Evolutionary conservation across 2,329 filamentous ascomycete genomes (phyloP).

Genomic region (Fusarium sp.): DNA sequence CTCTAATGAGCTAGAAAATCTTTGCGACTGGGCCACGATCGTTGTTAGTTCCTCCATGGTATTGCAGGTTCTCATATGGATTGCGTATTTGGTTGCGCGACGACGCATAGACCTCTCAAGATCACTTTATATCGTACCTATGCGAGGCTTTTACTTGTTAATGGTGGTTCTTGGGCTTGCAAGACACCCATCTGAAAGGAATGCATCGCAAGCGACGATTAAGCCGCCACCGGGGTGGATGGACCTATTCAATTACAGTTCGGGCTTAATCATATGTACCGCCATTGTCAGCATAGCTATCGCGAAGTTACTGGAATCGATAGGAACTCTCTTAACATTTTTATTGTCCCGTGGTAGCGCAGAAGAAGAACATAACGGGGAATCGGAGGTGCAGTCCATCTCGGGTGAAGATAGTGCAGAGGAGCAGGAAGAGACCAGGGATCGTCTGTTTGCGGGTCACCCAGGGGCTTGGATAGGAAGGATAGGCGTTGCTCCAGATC

Average conservation of each 20-base stretch:
- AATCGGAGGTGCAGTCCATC: neutral
- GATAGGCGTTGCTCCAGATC: neutral
- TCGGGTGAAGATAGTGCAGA: too few species aligned
- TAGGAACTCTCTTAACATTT: neutral
- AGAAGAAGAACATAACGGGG: neutral
- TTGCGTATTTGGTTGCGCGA: neutral
- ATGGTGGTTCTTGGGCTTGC: neutral
- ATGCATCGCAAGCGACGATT: neutral
- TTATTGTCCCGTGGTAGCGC: too few species aligned
- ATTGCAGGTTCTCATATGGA: neutral
- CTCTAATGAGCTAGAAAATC: accelerated
- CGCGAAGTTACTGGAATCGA: neutral
- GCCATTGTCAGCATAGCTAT: neutral
- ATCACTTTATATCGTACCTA: neutral
- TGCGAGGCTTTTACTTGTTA: neutral
- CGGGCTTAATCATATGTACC: neutral
- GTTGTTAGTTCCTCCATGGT: neutral
- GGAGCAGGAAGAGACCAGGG: accelerated
- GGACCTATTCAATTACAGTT: neutral
- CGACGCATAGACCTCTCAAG: neutral
- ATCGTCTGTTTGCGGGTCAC: accelerated
- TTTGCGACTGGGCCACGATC: neutral
- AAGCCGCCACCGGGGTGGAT: neutral
- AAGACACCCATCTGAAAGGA: neutral
- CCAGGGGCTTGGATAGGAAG: neutral